Base-by-base conservation (phyloP, 768 basidiomycete species). In the Thelephora ganbajun region DNA sequence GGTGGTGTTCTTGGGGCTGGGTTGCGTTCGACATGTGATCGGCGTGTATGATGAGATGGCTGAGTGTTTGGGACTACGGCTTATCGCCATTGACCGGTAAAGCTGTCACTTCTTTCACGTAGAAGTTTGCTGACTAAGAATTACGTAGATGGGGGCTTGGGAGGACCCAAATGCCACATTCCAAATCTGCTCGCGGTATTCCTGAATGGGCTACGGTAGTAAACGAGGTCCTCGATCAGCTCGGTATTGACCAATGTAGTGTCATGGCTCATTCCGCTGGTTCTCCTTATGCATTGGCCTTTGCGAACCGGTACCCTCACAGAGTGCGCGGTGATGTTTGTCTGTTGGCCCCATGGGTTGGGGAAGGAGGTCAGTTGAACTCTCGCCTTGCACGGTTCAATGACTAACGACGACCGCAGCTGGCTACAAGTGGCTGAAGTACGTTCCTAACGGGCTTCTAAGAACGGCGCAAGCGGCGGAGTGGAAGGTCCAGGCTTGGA, bases 1-100 rank as follows among this genome's bases (percentile, higher is more conserved):
- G 7, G 67, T 99, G 19, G 76, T 98, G 19, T 99, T 94, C 61
- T 76, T 99, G 51, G 94, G 94, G 2, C 61, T 98, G 43, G 94
- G 93, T 13, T 90, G 89, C 58, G 94, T 98, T 3, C 76, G 94
- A 35, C 92, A 98, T 62, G 74, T 97, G 49, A 85, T 96, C 73
- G 92, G 88, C 12, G 65, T 98, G 43, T 98, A 92, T 60, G 94
- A 98, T 61, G 94, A 99, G 59, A 84, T 97, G 79, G 94, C 94
- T 3, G 79, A 82, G 50, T 84, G 82, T 49, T 65, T 94, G 49
- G 83, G 83, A 5, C 70, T 99, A 33, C 70, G 94, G 48, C 69
- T 99, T 47, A 92, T 99, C 56, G 93, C 92, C 42, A 82, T 99
- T 54, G 94, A 99, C 63, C 76, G 94, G 74, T 90, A 60, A 30